These are phyloP conservation scores for Debaryomycetaceae sp. DNA, from an alignment of 1,139 yeast genomes.

Conservation along the genomic window DNA sequence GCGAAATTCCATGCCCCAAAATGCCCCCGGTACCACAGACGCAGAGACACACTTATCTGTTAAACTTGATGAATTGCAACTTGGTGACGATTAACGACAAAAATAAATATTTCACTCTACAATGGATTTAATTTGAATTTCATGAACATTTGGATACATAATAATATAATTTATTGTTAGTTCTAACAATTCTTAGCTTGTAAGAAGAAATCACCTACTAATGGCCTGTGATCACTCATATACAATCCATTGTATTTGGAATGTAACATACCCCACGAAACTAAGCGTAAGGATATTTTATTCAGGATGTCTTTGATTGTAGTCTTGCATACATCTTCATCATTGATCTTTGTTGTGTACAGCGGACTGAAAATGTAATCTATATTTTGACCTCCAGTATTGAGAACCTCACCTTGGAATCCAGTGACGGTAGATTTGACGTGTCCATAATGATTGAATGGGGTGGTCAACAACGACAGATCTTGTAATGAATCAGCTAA, in stretches of 20 bases:
- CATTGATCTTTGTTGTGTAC: conserved; percentile 24
- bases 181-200: conserved; percentile 9
- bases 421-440: conserved; percentile 48
- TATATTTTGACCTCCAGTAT: conserved; percentile 35
- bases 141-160: not conserved
- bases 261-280: conserved; percentile 44
- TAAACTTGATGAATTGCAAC: too few species aligned
- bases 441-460: conserved; percentile 40
- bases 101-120: too few species aligned
- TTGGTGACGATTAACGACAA: not conserved
- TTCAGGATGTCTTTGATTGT: conserved; percentile 8
- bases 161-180: not conserved
- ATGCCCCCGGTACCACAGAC: too few species aligned
- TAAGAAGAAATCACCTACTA: conserved; percentile 41
- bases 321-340: conserved; percentile 14
- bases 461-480: conserved; percentile 20
- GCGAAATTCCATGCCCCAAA: not conserved
- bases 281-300: conserved; percentile 18
- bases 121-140: not conserved
- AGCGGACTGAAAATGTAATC: conserved; percentile 50
- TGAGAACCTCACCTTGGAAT: conserved; percentile 35
- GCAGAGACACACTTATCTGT: too few species aligned
- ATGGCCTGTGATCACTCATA: conserved; percentile 56
- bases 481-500: conserved; percentile 28
- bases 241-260: conserved; percentile 41